A percentile compares a stretch with the other conserved stretches of the same genome.
Evolutionary conservation across 2,329 filamentous ascomycete species (phyloP).

Genomic region (Paecilomyces variotii): DNA sequence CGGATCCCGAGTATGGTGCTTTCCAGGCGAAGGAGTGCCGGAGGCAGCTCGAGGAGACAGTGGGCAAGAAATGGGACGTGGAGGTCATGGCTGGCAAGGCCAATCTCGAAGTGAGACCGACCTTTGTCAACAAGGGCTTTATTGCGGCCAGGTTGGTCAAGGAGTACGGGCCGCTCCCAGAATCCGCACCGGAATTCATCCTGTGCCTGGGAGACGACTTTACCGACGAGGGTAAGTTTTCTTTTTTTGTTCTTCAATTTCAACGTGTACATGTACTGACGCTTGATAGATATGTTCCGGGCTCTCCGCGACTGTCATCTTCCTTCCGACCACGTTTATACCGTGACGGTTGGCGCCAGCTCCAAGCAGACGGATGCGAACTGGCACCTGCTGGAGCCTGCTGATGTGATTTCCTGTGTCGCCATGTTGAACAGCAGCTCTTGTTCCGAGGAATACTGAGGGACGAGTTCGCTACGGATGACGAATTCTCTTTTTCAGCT

Average conservation of each 20-base stretch:
- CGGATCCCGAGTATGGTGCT: constrained; percentile 74
- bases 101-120: constrained; percentile 92
- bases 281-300: constrained; percentile 64
- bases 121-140: constrained; percentile 96
- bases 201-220: constrained; percentile 92
- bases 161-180: constrained; percentile 53
- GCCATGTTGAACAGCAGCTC: constrained; percentile 43
- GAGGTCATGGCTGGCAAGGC: constrained; percentile 97
- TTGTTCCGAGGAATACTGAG: background rate
- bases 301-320: constrained; percentile 56
- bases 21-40: constrained; percentile 76
- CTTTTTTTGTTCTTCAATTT: constrained; percentile 1
- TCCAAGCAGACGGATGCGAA: constrained; percentile 85
- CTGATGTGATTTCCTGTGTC: constrained; percentile 69
- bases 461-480: background rate
- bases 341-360: constrained; percentile 83
- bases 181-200: constrained; percentile 68
- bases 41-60: constrained; percentile 67
- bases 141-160: constrained; percentile 78
- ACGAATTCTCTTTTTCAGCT: background rate
- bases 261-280: background rate
- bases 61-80: constrained; percentile 75
- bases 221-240: constrained; percentile 76
- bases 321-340: constrained; percentile 65
- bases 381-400: constrained; percentile 83